Evolutionary conservation across 495 filamentous ascomycete species (phyloP).

Genomic region (Aspergillus panamensis): DNA sequence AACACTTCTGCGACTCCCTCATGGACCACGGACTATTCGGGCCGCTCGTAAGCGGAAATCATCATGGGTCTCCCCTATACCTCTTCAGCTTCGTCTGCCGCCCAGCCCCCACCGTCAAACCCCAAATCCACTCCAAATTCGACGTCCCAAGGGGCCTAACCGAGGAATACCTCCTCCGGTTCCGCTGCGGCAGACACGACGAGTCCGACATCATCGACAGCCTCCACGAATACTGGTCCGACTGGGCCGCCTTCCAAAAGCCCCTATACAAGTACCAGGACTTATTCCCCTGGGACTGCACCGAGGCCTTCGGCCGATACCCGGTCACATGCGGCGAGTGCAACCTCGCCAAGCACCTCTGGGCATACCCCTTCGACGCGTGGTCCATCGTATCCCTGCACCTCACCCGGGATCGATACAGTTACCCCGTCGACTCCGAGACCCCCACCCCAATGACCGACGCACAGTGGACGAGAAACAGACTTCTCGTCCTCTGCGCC

Average conservation of each 20-base stretch:
- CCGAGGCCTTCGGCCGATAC: constrained; percentile 35
- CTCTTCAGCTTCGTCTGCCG: constrained; percentile 38
- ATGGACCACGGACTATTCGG: constrained; percentile 19
- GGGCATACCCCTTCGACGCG: constrained; percentile 43
- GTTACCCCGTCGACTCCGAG: constrained; percentile 23
- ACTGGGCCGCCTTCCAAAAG: constrained; percentile 38
- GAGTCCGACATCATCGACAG: constrained; percentile 41
- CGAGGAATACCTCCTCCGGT: constrained; percentile 39
- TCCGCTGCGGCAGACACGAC: constrained; percentile 29
- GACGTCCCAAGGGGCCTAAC: constrained; percentile 36
- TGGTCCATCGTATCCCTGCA: constrained; percentile 37
- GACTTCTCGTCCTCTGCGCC: constrained; percentile 31
- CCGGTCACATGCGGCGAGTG: constrained; percentile 31
- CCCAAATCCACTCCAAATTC: constrained; percentile 26
- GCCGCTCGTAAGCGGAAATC: constrained; percentile 22
- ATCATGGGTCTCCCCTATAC: constrained; percentile 23
- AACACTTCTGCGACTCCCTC: constrained; percentile 6
- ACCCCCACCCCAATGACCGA: background rate
- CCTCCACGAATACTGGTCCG: constrained; percentile 38
- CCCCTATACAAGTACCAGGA: constrained; percentile 32
- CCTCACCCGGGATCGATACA: constrained; percentile 23
- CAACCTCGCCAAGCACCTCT: constrained; percentile 39
- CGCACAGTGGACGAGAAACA: constrained; percentile 30
- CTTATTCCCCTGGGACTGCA: constrained; percentile 45
- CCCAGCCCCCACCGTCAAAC: constrained; percentile 8